These are phyloP conservation scores for Lactarius indigo DNA, from an alignment of 768 basidiomycete species.

Conservation along the genomic window DNA sequence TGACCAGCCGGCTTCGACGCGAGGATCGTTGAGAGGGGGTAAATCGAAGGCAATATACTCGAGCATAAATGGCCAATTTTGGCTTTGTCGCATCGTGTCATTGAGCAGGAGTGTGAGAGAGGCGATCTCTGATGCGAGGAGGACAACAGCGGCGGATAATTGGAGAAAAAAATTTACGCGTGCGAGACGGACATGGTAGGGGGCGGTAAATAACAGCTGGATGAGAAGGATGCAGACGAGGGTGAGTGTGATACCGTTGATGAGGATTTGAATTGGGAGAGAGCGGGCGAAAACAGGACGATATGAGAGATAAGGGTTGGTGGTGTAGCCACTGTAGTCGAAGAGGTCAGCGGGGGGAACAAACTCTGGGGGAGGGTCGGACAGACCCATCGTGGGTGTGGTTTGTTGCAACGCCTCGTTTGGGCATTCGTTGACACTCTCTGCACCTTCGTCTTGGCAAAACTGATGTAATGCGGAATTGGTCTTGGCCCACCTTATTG, in stretches of 20 bases:
- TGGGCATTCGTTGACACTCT: neutral
- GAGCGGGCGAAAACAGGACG: conserved; percentile 84
- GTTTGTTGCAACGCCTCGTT: neutral
- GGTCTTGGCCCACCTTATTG: neutral
- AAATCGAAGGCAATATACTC: conserved; percentile 84
- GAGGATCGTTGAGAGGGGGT: conserved; percentile 46
- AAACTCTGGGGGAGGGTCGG: neutral
- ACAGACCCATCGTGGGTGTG: conserved; percentile 11
- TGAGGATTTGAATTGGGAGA: conserved; percentile 84
- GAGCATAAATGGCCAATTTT: conserved; percentile 93
- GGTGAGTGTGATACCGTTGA: conserved; percentile 81
- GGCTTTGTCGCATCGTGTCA: conserved; percentile 55
- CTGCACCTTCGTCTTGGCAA: conserved; percentile 1
- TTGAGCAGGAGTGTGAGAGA: conserved; percentile 74
- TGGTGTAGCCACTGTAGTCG: conserved; percentile 27
- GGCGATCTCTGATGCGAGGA: conserved; percentile 73
- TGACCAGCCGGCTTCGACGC: conserved; percentile 50
- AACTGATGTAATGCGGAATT: neutral
- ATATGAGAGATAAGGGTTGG: conserved; percentile 74
- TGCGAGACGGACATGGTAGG: conserved; percentile 94
- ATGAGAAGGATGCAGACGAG: conserved; percentile 82
- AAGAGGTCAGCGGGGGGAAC: neutral
- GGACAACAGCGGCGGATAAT: conserved; percentile 73
- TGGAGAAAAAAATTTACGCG: conserved; percentile 91
- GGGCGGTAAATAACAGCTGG: conserved; percentile 91